These are phyloP conservation scores for Phaeosphaeriaceae sp. DNA, from an alignment of 2,329 filamentous ascomycete genomes.

Conservation along the genomic window DNA sequence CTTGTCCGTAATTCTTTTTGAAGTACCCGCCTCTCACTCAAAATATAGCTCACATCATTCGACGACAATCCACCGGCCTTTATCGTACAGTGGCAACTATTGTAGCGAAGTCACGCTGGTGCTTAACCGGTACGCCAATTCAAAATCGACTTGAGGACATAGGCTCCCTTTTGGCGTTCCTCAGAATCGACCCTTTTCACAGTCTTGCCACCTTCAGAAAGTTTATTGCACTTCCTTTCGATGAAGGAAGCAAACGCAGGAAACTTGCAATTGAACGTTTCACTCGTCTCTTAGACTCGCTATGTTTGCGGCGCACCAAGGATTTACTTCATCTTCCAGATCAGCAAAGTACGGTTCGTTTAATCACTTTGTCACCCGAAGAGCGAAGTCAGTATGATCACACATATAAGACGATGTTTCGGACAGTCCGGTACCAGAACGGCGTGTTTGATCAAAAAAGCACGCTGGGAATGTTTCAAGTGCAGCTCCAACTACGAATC, in stretches of 20 bases:
- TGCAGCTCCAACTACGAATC: constrained; percentile 55
- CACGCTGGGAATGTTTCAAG: constrained; percentile 56
- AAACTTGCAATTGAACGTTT: constrained; percentile 31
- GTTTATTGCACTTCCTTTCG: constrained; percentile 53
- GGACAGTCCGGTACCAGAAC: constrained; percentile 49
- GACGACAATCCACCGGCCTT: constrained; percentile 55
- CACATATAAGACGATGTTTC: constrained; percentile 44
- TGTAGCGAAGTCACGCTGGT: constrained; percentile 54
- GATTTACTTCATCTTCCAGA: constrained; percentile 50
- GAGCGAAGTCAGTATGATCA: constrained; percentile 41
- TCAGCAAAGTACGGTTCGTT: constrained; percentile 24
- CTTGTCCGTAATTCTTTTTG: not conserved
- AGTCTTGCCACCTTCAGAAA: constrained; percentile 51
- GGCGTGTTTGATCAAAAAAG: constrained; percentile 43
- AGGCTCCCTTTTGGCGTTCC: constrained; percentile 58
- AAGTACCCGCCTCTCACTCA: not conserved
- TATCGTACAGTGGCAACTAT: constrained; percentile 54
- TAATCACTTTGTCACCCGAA: constrained; percentile 42
- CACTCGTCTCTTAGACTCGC: constrained; percentile 39
- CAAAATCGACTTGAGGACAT: constrained; percentile 62
- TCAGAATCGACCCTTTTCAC: constrained; percentile 53
- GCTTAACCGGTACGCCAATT: constrained; percentile 52
- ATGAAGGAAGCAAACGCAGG: constrained; percentile 31
- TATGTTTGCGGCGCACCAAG: constrained; percentile 54
- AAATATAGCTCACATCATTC: constrained; percentile 59